Conservation (phyloP, 2,329 filamentous ascomycete species). For the Aureobasidium lini region DNA sequence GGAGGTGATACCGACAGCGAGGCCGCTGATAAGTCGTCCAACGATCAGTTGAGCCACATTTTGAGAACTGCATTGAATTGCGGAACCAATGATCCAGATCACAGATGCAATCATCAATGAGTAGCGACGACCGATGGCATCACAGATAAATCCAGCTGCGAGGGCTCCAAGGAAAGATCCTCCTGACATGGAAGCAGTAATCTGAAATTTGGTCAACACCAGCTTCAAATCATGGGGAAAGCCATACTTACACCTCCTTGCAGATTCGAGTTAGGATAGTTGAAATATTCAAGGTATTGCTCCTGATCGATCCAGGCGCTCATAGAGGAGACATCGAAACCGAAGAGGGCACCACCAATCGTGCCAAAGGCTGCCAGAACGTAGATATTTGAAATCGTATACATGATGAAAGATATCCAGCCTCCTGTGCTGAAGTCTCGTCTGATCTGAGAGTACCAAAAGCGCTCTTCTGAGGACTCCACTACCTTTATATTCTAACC, state of each 20-base stretch:
- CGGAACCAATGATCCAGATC: constrained; percentile 40
- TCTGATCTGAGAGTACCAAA: neutral
- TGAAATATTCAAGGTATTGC: constrained; percentile 39
- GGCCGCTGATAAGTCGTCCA: constrained; percentile 74
- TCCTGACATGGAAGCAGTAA: constrained; percentile 43
- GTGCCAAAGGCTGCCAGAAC: constrained; percentile 46
- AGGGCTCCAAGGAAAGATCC: constrained; percentile 43
- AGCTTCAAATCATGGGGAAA: neutral
- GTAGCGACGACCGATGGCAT: constrained; percentile 36
- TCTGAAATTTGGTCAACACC: constrained; percentile 18
- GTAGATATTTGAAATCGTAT: constrained; percentile 14
- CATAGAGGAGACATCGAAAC: constrained; percentile 54
- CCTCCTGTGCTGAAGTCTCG: neutral
- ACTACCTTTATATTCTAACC: constrained; percentile 9
- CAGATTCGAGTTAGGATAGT: constrained; percentile 23
- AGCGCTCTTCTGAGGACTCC: neutral
- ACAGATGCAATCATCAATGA: constrained; percentile 38
- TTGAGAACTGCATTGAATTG: constrained; percentile 31
- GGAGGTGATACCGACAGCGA: constrained; percentile 81
- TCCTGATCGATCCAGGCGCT: constrained; percentile 43
- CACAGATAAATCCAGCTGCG: constrained; percentile 39
- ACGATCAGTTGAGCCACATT: constrained; percentile 41
- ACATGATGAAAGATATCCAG: constrained; percentile 5
- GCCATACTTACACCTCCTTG: constrained; percentile 26
- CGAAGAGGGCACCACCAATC: constrained; percentile 62